Conservation (phyloP, 208 protist genomes). For the Acanthamoeba pearcei region DNA sequence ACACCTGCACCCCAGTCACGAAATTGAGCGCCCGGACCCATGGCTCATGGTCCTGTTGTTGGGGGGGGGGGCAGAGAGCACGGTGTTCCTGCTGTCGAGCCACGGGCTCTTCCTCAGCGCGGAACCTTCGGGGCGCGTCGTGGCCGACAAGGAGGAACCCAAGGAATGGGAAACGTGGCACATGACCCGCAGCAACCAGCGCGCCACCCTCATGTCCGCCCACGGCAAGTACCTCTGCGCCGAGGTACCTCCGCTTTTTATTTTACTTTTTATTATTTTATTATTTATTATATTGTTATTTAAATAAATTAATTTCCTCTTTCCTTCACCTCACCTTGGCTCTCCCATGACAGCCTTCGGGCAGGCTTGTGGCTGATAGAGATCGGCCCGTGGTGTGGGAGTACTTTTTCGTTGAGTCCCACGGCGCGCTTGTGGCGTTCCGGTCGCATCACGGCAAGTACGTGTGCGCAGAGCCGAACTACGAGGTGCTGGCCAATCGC, state of each 20-base stretch:
- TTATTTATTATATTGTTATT: background rate
- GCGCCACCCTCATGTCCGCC: conserved; percentile 14
- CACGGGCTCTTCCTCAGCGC: background rate
- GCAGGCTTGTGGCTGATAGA: background rate
- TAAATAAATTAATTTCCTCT: background rate
- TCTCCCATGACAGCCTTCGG: background rate
- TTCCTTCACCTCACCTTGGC: too few species aligned
- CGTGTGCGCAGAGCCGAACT: conserved; percentile 62
- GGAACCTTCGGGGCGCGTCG: conserved; percentile 14
- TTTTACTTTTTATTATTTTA: too few species aligned
- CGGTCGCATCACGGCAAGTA: conserved; percentile 70
- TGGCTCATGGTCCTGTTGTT: background rate
- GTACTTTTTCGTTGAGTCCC: background rate
- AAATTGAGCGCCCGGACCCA: background rate
- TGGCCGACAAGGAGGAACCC: conserved; percentile 4
- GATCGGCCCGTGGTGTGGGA: background rate
- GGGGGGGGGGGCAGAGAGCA: background rate
- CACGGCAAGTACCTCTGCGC: conserved; percentile 55
- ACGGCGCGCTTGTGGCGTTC: background rate
- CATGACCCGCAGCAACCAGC: background rate
- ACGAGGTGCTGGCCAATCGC: conserved; percentile 62
- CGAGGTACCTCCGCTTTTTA: background rate
- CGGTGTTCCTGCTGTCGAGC: background rate
- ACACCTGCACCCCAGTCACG: background rate
- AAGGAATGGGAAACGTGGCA: conserved; percentile 57